Evolutionary conservation across 1,284 basidiomycete species (phyloP), one percentile per base, ranked within the genome.

Genomic region (Rhodotorula sp.): DNA sequence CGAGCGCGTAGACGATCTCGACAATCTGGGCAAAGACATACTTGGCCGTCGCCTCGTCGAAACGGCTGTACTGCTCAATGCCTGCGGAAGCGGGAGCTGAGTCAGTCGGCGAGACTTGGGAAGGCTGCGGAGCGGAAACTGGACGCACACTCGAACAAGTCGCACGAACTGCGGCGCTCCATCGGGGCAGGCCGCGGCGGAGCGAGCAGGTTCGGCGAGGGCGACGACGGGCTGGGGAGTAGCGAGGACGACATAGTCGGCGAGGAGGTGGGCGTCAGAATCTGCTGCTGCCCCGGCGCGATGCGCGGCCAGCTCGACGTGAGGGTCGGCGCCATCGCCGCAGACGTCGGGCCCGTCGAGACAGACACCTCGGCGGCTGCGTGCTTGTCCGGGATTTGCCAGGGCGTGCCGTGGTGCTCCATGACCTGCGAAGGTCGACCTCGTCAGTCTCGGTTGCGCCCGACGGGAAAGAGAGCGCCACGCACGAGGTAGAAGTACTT

Each of bases 321-420:
- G 29, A 62, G 48, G 0, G 61, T 55, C 9, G 64, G 57, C 44
- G 67, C 59, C 70, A 68, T 71, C 39, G 72, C 54, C 10, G 70
- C 34, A 22, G 65, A 72, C 57, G 22, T 54, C 64, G 50, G 74
- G 65, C n/a, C 71, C 60, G 39, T 44, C 61, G 48, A 37, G 10
- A 37, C n/a, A 9, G 29, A 55, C 13, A 39, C 60, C 41, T 21
- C 66, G 55, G 6, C 50, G 37, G 37, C 61, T 54, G 46, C 41
- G 53, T 39, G 34, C 44, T 61, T 62, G 29, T 75, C 71, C 51
- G 66, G 51, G 39, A 59, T 61, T 21, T 73, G 83, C 94, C 94
- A 96, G 2, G 93, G 92, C 22, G 89, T 88, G 36, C 94, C 94
- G 80, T 97, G 94, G 39, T 94, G 84, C 81, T 96, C 94, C 85